Evolutionary conservation across 1,284 basidiomycete genomes (phyloP).

Genomic region (Fomitopsis palustris): DNA sequence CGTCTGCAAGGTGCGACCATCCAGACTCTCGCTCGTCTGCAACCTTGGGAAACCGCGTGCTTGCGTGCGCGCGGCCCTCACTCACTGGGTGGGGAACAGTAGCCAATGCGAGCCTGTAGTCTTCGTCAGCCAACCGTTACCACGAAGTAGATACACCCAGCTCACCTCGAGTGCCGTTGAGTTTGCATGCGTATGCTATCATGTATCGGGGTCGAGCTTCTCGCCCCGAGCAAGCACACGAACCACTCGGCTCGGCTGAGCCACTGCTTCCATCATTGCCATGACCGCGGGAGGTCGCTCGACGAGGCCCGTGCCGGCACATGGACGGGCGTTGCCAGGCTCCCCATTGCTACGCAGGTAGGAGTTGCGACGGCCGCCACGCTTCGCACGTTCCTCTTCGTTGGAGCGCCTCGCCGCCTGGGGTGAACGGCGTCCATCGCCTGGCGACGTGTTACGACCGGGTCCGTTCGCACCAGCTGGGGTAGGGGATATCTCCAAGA

Average conservation of each 20-base stretch:
- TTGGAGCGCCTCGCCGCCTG: conserved; percentile 27
- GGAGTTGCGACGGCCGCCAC: conserved; percentile 27
- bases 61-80: not conserved
- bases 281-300: conserved; percentile 69
- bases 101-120: not conserved
- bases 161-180: not conserved
- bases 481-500: conserved; percentile 49
- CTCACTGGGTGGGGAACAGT: not conserved
- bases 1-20: not conserved
- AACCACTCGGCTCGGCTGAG: conserved; percentile 67
- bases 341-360: conserved; percentile 10
- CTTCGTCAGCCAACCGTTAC: not conserved
- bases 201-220: conserved; percentile 55
- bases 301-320: conserved; percentile 41
- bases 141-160: not conserved
- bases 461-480: conserved; percentile 6
- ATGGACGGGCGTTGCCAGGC: conserved; percentile 16
- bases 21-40: not conserved
- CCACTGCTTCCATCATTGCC: conserved; percentile 72
- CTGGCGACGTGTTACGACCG: not conserved
- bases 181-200: not conserved
- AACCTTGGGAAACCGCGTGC: not conserved
- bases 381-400: conserved; percentile 33
- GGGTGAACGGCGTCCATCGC: conserved; percentile 18
- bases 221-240: conserved; percentile 76